Evolutionary conservation across 2,329 filamentous ascomycete genomes (phyloP).

Genomic region (Fusarium devonianum): DNA sequence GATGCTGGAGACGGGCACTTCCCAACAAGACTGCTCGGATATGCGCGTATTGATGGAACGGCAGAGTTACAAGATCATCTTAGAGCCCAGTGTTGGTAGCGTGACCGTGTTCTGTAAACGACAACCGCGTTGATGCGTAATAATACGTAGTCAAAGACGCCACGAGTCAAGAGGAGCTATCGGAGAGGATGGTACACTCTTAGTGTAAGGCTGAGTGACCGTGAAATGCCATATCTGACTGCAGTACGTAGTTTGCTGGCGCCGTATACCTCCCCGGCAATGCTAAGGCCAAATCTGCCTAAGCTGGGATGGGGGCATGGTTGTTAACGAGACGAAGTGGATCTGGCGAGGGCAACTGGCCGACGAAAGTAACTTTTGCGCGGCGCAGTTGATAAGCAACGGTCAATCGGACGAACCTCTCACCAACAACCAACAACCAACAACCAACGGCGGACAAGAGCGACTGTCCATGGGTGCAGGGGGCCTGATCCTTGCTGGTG

Average conservation of each 20-base stretch:
- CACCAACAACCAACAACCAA: slow-evolving; percentile 3
- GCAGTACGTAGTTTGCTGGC: too few relatives aligned
- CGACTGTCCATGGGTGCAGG: background rate
- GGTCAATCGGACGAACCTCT: slow-evolving; percentile 9
- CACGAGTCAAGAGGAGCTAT: too few relatives aligned
- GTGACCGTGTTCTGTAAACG: background rate
- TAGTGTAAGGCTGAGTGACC: too few relatives aligned
- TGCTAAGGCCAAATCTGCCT: slow-evolving; percentile 19
- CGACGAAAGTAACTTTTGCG: slow-evolving; percentile 17
- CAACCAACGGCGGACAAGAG: too few relatives aligned
- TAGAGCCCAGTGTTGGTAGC: background rate
- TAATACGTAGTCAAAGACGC: too few relatives aligned
- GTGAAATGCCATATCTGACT: too few relatives aligned
- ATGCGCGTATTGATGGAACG: too few relatives aligned
- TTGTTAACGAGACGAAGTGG: slow-evolving; percentile 23
- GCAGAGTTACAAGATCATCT: background rate
- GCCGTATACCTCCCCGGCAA: slow-evolving; percentile 1
- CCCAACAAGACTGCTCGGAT: too few relatives aligned
- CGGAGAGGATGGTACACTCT: too few relatives aligned
- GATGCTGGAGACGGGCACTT: background rate
- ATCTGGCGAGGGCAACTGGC: background rate
- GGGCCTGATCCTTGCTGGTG: slow-evolving; percentile 15
- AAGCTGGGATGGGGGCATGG: background rate
- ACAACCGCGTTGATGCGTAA: too few relatives aligned
- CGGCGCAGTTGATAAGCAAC: slow-evolving; percentile 14